Evolutionary conservation across 176 grass and related monocot genomes (phyloP), one percentile per base, ranked within the genome.

Genomic region (Canna indica): DNA sequence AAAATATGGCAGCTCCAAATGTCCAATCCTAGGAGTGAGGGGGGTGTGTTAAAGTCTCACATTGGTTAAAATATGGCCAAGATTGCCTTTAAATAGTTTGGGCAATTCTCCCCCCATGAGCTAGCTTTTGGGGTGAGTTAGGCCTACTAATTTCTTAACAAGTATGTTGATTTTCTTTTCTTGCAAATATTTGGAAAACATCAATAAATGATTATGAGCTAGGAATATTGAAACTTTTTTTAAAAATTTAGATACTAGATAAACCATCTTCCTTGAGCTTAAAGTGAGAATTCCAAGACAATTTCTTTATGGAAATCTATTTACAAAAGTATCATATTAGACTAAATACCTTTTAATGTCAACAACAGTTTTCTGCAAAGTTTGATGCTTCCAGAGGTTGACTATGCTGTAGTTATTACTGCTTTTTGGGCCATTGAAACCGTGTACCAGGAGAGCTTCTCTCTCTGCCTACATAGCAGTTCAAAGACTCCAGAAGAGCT

Each of bases 381-480:
- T 66, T 85, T 90, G 20, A 68, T 47, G 12, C 58, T 76, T 27
- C 76, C 86, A 75, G 88, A 90, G 24, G 76, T 85, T 4, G 87
- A 83, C 72, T 96, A 91, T 32, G n/a, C 53, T 20, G 31, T 81
- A 31, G 88, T 76, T 36, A 77, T 84, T 72, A 87, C 86, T 14
- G 74, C 76, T 18, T 91, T 91, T 66, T 91, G 88, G 85, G 85
- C 83, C 45, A 96, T 91, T 71, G 93, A 96, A 84, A 89, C 86
- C 0, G 88, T 96, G 8, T 96, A 96, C 81, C 88, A 91, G 71
- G 83, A 91, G 57, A 96, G 92, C 36, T 90, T 91, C 39, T 83
- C 86, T 68, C 85, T 83, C 74, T 96, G 92, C 56, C 74, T 89
- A 57, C 64, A 80, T 70, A 74, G 82, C 47, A 81, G 73, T 57